Percentiles rank a stretch among this genome's conserved stretches.
Evolutionary conservation across 495 filamentous ascomycete species (phyloP).

Genomic region (Xylaria bambusicola): DNA sequence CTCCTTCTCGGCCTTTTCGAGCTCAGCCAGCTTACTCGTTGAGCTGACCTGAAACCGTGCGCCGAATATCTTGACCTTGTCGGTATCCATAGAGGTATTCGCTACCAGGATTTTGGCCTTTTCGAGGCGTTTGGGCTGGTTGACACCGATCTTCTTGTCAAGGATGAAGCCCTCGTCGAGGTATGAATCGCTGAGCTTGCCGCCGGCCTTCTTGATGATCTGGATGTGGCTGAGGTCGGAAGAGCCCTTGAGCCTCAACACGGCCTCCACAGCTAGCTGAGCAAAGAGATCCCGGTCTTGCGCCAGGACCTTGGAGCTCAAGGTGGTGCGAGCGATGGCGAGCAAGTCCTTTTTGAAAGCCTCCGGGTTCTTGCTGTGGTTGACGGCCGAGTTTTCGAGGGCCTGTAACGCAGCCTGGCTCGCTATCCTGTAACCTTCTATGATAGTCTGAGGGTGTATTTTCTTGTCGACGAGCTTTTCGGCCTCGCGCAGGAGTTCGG

Average conservation of each 20-base stretch:
- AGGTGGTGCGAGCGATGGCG: constrained; percentile 90
- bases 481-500: constrained; percentile 92
- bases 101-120: constrained; percentile 97
- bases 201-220: constrained; percentile 98
- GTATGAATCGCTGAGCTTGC: constrained; percentile 95
- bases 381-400: constrained; percentile 79
- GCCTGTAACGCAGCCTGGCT: constrained; percentile 82
- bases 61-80: constrained; percentile 99
- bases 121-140: constrained; percentile 95
- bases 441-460: constrained; percentile 99
- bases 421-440: constrained; percentile 97
- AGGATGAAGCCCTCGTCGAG: constrained; percentile 97
- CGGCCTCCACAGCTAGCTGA: constrained; percentile 86
- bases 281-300: constrained; percentile 95
- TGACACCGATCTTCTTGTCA: constrained; percentile 97
- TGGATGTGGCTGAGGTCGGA: constrained; percentile 97
- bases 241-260: constrained; percentile 85
- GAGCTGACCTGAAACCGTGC: constrained; percentile 93
- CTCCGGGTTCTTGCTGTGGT: constrained; percentile 79
- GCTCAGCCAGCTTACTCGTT: constrained; percentile 91
- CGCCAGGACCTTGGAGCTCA: constrained; percentile 94
- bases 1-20: constrained; percentile 96
- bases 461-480: constrained; percentile 96
- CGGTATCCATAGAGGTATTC: constrained; percentile 98
- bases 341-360: constrained; percentile 88